Percentiles rank a stretch among this genome's conserved stretches.
phyloP scores from a whole-genome alignment of 257 asterid species.

The Jaltomata sinuosa region DNA sequence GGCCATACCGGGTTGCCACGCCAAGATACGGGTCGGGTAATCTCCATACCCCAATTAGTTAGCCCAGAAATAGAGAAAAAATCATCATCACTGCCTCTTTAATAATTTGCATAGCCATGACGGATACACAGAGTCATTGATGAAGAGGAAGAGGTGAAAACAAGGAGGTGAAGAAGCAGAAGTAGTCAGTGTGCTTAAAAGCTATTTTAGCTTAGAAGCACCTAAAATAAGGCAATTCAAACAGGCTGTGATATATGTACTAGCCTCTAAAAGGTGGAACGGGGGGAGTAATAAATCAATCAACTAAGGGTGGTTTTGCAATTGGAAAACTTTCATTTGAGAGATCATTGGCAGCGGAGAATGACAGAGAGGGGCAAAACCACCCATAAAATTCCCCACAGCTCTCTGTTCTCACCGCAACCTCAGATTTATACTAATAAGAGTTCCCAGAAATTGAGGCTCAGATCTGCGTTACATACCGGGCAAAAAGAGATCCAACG shows the following conservation, averaged over 20 bases:
- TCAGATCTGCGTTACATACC: not conserved
- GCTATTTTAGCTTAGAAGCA: not conserved
- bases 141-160: not conserved
- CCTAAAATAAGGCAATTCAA: not conserved
- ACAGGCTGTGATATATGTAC: too few relatives aligned
- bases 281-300: not conserved
- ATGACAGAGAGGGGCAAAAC: conserved; percentile 13
- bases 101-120: too few relatives aligned
- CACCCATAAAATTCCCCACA: not conserved
- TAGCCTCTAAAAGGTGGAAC: not conserved
- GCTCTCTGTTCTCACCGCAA: not conserved
- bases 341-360: conserved; percentile 15
- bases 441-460: not conserved
- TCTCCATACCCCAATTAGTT: not conserved
- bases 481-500: not conserved
- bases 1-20: conserved; percentile 16
- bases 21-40: conserved; percentile 28
- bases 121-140: not conserved
- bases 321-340: not conserved
- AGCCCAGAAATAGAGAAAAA: not conserved
- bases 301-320: not conserved
- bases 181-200: not conserved
- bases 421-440: conserved; percentile 12
- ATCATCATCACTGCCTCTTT: not conserved
- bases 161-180: not conserved